phyloP scores from a whole-genome alignment of 2,329 filamentous ascomycete genomes.

The Colletotrichum lindemuthianum region DNA sequence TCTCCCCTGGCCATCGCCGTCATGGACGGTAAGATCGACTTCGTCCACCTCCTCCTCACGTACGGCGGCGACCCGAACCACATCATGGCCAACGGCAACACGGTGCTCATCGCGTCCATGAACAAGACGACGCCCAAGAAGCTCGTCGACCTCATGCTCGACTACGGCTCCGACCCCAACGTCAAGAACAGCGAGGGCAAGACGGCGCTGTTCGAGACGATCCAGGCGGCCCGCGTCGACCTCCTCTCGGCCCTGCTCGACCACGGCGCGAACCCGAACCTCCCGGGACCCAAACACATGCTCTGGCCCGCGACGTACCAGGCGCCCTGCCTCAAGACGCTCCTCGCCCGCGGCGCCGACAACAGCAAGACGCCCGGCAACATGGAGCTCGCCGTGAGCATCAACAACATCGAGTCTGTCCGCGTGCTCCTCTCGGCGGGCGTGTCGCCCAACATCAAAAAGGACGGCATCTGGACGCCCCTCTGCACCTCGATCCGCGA shows the following conservation, averaged over 20 bases:
- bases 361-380: conserved; percentile 68
- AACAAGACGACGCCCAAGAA: conserved; percentile 64
- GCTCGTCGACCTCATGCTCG: conserved; percentile 68
- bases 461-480: conserved; percentile 74
- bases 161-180: conserved; percentile 68
- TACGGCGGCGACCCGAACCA: conserved; percentile 69
- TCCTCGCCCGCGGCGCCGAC: conserved; percentile 69
- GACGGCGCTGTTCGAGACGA: conserved; percentile 71
- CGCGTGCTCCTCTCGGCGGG: conserved; percentile 66
- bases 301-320: conserved; percentile 73
- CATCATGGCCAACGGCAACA: conserved; percentile 66
- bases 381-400: conserved; percentile 70
- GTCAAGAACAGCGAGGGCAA: conserved; percentile 69
- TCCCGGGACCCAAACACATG: conserved; percentile 75
- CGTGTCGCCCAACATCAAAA: conserved; percentile 69
- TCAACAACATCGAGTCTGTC: conserved; percentile 72
- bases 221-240: conserved; percentile 65
- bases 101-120: conserved; percentile 69
- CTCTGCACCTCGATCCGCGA: conserved; percentile 76
- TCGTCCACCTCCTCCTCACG: conserved; percentile 68
- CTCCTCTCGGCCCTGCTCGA: conserved; percentile 62
- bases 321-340: conserved; percentile 64
- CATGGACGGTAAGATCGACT: conserved; percentile 61
- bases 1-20: conserved; percentile 64
- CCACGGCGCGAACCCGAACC: conserved; percentile 72